Percentiles rank a stretch among this genome's conserved stretches.
phyloP scores from a whole-genome alignment of 768 basidiomycete species.

The Russula lepida region DNA sequence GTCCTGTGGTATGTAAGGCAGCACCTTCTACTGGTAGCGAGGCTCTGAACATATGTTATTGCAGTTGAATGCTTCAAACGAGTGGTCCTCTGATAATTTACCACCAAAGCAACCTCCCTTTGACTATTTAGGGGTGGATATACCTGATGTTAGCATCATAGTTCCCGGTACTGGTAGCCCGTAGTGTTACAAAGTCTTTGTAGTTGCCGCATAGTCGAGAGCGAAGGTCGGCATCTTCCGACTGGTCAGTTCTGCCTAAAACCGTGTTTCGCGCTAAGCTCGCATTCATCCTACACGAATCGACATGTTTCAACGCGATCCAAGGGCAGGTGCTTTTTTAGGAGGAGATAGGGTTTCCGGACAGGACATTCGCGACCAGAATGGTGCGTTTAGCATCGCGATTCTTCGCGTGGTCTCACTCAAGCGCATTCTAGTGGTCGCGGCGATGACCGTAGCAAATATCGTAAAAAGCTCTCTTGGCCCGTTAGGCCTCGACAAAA shows the following conservation, averaged over 20 bases:
- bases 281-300: constrained; percentile 6
- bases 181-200: not conserved
- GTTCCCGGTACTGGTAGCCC: not conserved
- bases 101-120: not conserved
- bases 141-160: constrained; percentile 14
- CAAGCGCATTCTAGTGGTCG: constrained; percentile 59
- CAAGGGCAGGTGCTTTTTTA: constrained; percentile 83
- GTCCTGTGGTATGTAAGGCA: not conserved
- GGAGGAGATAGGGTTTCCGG: constrained; percentile 92
- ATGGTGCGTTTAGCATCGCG: constrained; percentile 48
- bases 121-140: constrained; percentile 18
- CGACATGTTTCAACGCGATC: constrained; percentile 66
- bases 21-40: no score
- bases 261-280: not conserved
- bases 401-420: constrained; percentile 7
- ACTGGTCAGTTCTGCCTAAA: not conserved
- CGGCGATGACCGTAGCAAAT: constrained; percentile 94
- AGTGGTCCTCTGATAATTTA: not conserved
- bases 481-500: constrained; percentile 90
- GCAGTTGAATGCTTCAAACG: not conserved
- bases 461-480: constrained; percentile 95
- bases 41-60: not conserved
- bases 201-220: not conserved
- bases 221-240: constrained; percentile 11
- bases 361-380: constrained; percentile 93